Evolutionary conservation across 306 rosid genomes (phyloP).

Genomic region (Inga leiocalycina): DNA sequence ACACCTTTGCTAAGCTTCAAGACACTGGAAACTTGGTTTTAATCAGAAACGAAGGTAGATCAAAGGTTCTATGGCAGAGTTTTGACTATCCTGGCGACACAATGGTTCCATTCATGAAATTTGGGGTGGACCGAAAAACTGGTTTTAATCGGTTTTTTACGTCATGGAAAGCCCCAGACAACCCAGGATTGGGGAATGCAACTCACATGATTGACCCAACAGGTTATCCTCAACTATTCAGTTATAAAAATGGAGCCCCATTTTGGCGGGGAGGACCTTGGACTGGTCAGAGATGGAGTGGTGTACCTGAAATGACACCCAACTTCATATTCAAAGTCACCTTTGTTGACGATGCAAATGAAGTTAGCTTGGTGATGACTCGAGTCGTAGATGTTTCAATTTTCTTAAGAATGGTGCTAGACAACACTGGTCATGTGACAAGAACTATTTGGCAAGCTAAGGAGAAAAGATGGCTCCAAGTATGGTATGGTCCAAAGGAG

Average conservation of each 20-base stretch:
- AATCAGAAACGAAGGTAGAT: neutral
- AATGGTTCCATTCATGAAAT: too few species aligned
- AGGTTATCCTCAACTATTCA: conserved; percentile 36
- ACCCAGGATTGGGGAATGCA: too few species aligned
- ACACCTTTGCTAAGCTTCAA: conserved; percentile 39
- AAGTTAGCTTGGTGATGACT: neutral
- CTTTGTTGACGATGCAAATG: neutral
- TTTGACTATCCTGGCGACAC: conserved; percentile 33
- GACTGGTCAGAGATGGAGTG: conserved; percentile 40
- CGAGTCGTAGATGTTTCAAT: neutral
- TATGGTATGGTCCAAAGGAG: conserved; percentile 41
- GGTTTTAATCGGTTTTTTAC: too few species aligned
- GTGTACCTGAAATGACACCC: conserved; percentile 31
- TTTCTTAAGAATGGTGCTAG: neutral
- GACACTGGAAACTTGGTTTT: conserved; percentile 46
- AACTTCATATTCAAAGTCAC: neutral
- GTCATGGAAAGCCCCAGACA: too few species aligned
- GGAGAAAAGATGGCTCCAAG: neutral
- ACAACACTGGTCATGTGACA: neutral
- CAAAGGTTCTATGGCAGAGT: neutral
- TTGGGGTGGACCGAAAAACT: too few species aligned
- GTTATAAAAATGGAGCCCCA: neutral
- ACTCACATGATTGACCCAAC: conserved; percentile 5
- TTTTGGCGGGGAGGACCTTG: conserved; percentile 39
- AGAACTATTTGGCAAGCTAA: neutral